Base-by-base conservation (phyloP, 2,329 filamentous ascomycete genomes). In the Microdochium trichocladiopsis region DNA sequence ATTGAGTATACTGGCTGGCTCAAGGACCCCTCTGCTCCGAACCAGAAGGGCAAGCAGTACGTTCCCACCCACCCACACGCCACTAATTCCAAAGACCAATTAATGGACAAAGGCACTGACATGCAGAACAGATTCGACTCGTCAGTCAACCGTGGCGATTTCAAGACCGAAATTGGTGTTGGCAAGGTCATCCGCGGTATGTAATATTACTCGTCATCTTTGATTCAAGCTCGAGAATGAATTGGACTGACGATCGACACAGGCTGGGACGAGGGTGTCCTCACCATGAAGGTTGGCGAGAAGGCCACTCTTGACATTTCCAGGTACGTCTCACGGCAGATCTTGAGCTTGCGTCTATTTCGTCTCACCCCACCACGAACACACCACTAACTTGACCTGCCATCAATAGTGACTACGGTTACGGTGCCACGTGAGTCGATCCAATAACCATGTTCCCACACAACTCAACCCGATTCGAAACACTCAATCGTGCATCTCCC, bases 1-100 rank as follows among this genome's bases (percentile, higher is more conserved):
- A 95, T 97, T 66, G 83, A 94, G 73, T 97, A 97, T 79, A 94
- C 87, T 43, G 94, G 94, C 63, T 96, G 77, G 73, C 79, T 97
- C 57, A 88, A 87, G 72, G 86, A 95, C 64, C 64, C 74, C 22
- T 72, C 65, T 57, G 72, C 82, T 67, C 70, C 79, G 18, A 76
- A 82, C 53, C 76, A 81, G 64, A 83, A 88, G 79, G 92, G 92
- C 63, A 72, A 69, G 24, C 66, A 90, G 91, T 95, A 75, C 64
- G 86, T 72, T 21, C 47, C 11, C 8, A 12, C 11, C 31, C 16
- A 18, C 36, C 21, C 28, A 43, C 3, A 8, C n/a, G 9, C 8
- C 54, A 53, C 53, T 49, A 16, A 55, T 56, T 33, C 31, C 47
- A 48, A 16, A 11, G 25, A 33, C 33, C 48, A 47, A 37, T 50